Evolutionary conservation across 768 basidiomycete genomes (phyloP).

Genomic region (Podaxis sp.): DNA sequence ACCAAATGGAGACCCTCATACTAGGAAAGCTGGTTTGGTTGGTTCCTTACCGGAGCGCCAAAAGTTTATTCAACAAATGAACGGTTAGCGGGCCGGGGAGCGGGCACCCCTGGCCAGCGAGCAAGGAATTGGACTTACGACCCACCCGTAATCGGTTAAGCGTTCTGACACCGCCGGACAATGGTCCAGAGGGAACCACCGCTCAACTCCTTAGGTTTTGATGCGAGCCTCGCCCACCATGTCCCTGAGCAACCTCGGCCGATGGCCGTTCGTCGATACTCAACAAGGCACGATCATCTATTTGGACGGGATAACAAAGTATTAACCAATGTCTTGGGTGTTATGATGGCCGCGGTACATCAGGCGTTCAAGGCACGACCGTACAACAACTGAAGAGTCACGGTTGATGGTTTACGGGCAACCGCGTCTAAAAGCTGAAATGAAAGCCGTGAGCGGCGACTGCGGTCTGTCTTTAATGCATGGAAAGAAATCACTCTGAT

Average conservation of each 20-base stretch:
- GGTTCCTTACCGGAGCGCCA: background rate
- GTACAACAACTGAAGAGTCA: background rate
- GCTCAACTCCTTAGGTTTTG: background rate
- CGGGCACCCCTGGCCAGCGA: background rate
- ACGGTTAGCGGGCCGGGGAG: background rate
- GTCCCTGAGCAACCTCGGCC: background rate
- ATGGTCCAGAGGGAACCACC: background rate
- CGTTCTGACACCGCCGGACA: background rate
- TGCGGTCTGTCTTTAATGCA: background rate
- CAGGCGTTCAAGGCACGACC: background rate
- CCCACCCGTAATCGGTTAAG: background rate
- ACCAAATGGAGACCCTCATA: background rate
- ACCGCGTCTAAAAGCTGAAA: constrained; percentile 2
- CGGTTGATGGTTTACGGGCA: constrained; percentile 2
- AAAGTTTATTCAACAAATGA: background rate
- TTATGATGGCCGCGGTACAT: background rate
- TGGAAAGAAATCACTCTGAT: background rate
- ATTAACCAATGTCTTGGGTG: background rate
- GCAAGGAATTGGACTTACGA: background rate
- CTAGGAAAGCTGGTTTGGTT: background rate
- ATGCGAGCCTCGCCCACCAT: background rate
- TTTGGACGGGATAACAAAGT: background rate
- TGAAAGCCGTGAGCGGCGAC: background rate
- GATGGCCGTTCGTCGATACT: background rate
- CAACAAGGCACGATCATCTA: constrained; percentile 2